Percentiles rank a stretch among this genome's conserved stretches.
Evolutionary conservation across 2,329 filamentous ascomycete species (phyloP).

Genomic region (Fusarium sacchari): DNA sequence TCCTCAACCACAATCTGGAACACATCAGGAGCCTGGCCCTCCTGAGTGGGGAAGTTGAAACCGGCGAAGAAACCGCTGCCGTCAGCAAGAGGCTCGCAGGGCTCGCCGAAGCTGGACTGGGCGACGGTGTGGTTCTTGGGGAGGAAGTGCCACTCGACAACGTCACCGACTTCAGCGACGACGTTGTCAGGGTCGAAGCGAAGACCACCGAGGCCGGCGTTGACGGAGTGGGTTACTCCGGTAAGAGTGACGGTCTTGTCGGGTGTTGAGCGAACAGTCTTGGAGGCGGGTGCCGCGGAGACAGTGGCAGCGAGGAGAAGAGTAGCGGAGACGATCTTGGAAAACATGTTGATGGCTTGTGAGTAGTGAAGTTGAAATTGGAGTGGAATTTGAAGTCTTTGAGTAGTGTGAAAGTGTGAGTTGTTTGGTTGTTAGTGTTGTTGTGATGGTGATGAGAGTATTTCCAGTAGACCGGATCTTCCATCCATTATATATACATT

Average conservation of each 20-base stretch:
- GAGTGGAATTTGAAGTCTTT: neutral
- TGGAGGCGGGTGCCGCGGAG: constrained; percentile 47
- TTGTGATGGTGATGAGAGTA: constrained; percentile 30
- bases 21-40: constrained; percentile 52
- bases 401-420: neutral
- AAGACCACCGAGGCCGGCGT: constrained; percentile 57
- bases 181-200: constrained; percentile 62
- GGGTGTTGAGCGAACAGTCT: constrained; percentile 40
- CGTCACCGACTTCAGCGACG: constrained; percentile 58
- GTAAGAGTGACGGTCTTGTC: constrained; percentile 50
- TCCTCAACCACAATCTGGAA: constrained; percentile 58
- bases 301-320: constrained; percentile 46
- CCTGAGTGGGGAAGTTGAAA: constrained; percentile 53
- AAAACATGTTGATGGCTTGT: constrained; percentile 45
- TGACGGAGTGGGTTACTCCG: constrained; percentile 57
- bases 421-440: constrained; percentile 12
- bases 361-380: neutral
- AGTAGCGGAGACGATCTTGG: constrained; percentile 44
- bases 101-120: constrained; percentile 54
- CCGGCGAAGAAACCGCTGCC: constrained; percentile 57
- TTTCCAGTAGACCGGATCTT: constrained; percentile 3
- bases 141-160: constrained; percentile 66
- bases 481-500: constrained; percentile 38
- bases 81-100: constrained; percentile 54
- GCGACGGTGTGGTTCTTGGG: constrained; percentile 61